Evolutionary conservation across 495 filamentous ascomycete genomes (phyloP).

Genomic region (Tricharina praecox): DNA sequence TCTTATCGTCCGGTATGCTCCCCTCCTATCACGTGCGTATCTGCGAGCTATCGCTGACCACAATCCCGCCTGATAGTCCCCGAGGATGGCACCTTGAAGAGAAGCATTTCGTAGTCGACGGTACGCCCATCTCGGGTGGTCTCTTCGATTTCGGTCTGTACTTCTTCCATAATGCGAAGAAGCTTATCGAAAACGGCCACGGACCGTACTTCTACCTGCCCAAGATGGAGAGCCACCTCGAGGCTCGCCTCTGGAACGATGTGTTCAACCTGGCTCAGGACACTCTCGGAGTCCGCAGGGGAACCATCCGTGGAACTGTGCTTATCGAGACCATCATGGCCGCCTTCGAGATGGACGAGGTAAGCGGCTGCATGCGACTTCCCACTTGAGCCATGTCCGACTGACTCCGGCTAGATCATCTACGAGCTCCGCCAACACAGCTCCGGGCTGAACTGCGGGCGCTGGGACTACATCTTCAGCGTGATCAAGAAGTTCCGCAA

Average conservation of each 20-base stretch:
- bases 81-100: slow-evolving; percentile 93
- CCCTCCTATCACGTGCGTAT: not conserved
- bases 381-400: not conserved
- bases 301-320: slow-evolving; percentile 88
- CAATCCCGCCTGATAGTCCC: too few species aligned
- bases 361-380: slow-evolving; percentile 13
- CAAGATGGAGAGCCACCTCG: slow-evolving; percentile 97
- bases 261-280: slow-evolving; percentile 96
- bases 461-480: slow-evolving; percentile 99
- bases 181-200: slow-evolving; percentile 63
- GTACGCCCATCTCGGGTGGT: slow-evolving; percentile 80
- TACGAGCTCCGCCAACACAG: slow-evolving; percentile 97
- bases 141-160: slow-evolving; percentile 98
- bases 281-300: slow-evolving; percentile 69
- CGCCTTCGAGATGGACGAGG: slow-evolving; percentile 99
- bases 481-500: slow-evolving; percentile 99
- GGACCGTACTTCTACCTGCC: slow-evolving; percentile 99
- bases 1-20: slow-evolving; percentile 49
- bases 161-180: slow-evolving; percentile 96
- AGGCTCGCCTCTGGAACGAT: slow-evolving; percentile 97
- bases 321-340: slow-evolving; percentile 96
- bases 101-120: slow-evolving; percentile 94
- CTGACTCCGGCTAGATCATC: slow-evolving; percentile 47
- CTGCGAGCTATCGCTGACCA: too few species aligned
- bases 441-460: slow-evolving; percentile 91